Percentiles rank a stretch among this genome's conserved stretches.
phyloP scores from a whole-genome alignment of 371 early-diverging fungal species.

The Phascolomyces articulosus region DNA sequence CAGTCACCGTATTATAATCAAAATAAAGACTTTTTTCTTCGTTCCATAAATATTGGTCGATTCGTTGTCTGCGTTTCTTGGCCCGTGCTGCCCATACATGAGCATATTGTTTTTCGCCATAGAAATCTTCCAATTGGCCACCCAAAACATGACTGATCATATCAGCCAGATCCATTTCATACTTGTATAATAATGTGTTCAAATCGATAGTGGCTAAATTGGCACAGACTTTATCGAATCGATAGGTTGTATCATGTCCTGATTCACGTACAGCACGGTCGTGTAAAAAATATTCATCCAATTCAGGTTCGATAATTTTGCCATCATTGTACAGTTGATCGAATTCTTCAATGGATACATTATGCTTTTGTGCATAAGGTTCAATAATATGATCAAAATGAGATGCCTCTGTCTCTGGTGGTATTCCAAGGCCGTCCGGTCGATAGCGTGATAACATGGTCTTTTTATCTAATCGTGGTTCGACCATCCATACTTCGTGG shows the following conservation, averaged over 20 bases:
- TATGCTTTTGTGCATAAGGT: conserved; percentile 78
- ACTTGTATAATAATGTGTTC: conserved; percentile 91
- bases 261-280: conserved; percentile 97
- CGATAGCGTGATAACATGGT: conserved; percentile 86
- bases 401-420: conserved; percentile 95
- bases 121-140: conserved; percentile 52
- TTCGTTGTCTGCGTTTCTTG: conserved; percentile 50
- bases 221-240: conserved; percentile 91
- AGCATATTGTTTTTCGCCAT: conserved; percentile 40
- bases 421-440: conserved; percentile 92
- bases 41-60: conserved; percentile 76
- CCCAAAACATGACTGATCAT: conserved; percentile 72
- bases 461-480: conserved; percentile 76
- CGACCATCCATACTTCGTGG: conserved; percentile 86
- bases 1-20: conserved; percentile 65
- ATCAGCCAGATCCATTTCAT: conserved; percentile 89
- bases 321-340: conserved; percentile 68
- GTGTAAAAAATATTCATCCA: conserved; percentile 95
- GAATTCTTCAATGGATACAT: conserved; percentile 76
- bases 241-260: conserved; percentile 97
- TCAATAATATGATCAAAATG: conserved; percentile 92
- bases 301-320: conserved; percentile 72
- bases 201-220: conserved; percentile 92
- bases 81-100: conserved; percentile 61
- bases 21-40: conserved; percentile 57